Conservation (phyloP, 768 basidiomycete species). For the Termitomyces sp. region DNA sequence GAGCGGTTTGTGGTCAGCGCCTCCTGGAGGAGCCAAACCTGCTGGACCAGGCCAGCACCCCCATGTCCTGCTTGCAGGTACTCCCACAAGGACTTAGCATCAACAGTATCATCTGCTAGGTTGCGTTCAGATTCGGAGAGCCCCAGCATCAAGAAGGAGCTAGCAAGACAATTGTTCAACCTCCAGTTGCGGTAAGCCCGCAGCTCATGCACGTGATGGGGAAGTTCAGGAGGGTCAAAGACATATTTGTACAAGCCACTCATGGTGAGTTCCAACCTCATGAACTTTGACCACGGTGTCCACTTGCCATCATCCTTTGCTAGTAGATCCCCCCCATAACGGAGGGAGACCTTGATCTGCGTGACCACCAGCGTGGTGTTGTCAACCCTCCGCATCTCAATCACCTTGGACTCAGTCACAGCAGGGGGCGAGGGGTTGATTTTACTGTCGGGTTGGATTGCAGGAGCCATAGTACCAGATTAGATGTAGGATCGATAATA, state of each 20-base stretch:
- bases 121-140: not conserved
- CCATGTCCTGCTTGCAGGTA: not conserved
- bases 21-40: not conserved
- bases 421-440: too few relatives aligned
- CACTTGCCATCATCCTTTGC: not conserved
- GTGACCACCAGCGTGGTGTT: not conserved
- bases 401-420: too few relatives aligned
- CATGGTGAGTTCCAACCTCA: not conserved
- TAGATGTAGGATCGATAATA: too few relatives aligned
- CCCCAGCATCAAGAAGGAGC: not conserved
- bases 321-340: not conserved
- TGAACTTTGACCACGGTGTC: not conserved
- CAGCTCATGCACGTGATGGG: not conserved
- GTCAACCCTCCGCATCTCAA: too few relatives aligned
- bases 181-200: not conserved
- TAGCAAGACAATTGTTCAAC: not conserved
- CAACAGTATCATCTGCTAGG: not conserved
- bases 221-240: not conserved
- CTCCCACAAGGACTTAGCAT: not conserved
- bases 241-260: not conserved
- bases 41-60: not conserved
- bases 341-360: not conserved
- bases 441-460: too few relatives aligned
- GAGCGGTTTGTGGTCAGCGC: not conserved
- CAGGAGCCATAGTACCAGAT: too few relatives aligned